These are phyloP conservation scores for Aspergillus sergii DNA, from an alignment of 2,329 filamentous ascomycete species.

Conservation along the genomic window DNA sequence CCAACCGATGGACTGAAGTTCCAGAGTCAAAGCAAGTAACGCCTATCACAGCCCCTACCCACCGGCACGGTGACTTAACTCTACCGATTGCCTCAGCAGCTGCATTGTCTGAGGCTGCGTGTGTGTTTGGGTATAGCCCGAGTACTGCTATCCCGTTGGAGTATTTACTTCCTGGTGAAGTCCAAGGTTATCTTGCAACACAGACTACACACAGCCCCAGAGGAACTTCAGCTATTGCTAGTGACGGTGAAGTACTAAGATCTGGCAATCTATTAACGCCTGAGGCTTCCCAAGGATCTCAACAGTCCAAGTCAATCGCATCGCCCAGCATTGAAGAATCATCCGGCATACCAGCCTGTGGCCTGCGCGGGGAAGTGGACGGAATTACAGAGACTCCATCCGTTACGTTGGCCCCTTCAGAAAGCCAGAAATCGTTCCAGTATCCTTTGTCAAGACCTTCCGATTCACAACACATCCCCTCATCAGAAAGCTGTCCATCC, in stretches of 20 bases:
- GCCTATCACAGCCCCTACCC: not conserved
- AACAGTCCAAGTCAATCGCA: not conserved
- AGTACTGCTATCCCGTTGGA: constrained; percentile 17
- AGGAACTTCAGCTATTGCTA: not conserved
- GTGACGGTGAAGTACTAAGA: not conserved
- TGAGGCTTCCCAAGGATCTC: not conserved
- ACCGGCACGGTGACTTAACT: not conserved
- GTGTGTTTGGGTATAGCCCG: constrained; percentile 19
- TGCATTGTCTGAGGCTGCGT: not conserved
- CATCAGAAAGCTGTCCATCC: not conserved
- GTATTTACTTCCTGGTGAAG: constrained; percentile 20
- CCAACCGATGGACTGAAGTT: not conserved
- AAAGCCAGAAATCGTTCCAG: constrained; percentile 6
- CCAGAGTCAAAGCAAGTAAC: not conserved
- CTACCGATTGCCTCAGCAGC: not conserved
- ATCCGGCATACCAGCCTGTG: not conserved
- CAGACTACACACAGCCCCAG: not conserved
- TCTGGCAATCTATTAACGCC: not conserved
- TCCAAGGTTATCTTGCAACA: constrained; percentile 4
- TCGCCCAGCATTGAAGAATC: not conserved
- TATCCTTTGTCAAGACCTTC: not conserved
- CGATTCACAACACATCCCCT: constrained; percentile 4
- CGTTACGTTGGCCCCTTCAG: not conserved
- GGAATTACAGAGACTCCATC: constrained; percentile 29
- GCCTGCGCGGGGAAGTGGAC: not conserved